Evolutionary conservation across 2,329 filamentous ascomycete species (phyloP).

Genomic region (Teratosphaeria destructans): DNA sequence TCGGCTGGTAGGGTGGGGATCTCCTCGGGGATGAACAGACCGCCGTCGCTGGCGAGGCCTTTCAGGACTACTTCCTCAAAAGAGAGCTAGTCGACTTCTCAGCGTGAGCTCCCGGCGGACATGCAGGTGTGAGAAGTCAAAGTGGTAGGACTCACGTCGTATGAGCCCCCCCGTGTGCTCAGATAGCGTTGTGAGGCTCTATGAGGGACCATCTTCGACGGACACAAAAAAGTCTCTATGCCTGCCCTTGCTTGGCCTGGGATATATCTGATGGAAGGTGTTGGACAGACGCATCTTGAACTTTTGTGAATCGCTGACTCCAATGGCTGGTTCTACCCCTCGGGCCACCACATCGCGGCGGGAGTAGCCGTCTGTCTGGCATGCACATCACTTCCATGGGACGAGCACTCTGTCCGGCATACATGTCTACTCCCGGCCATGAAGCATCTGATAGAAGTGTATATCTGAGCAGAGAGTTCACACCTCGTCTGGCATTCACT

Average conservation of each 20-base stretch:
- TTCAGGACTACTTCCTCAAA: constrained; percentile 89
- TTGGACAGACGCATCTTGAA: not conserved
- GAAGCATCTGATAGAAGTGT: no score
- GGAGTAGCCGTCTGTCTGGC: not conserved
- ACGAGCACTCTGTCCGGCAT: not conserved
- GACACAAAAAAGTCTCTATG: not conserved
- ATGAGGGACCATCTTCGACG: constrained; percentile 17
- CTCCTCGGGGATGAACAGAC: constrained; percentile 78
- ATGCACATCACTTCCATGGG: not conserved
- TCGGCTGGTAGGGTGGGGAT: constrained; percentile 55
- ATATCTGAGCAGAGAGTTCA: no score
- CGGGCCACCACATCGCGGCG: not conserved
- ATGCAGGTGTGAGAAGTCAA: not conserved
- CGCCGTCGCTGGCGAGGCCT: constrained; percentile 75
- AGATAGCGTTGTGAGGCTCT: constrained; percentile 51
- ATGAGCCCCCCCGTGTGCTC: constrained; percentile 52
- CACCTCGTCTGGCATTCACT: no score
- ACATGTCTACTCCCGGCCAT: not conserved
- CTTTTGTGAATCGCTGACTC: not conserved
- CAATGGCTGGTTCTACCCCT: not conserved
- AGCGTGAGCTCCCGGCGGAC: constrained; percentile 19
- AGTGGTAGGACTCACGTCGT: constrained; percentile 40
- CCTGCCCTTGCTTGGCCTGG: not conserved
- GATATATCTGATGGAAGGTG: not conserved
- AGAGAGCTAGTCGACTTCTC: constrained; percentile 52